Percentiles rank a stretch among this genome's conserved stretches.
Evolutionary conservation across 441 rosid genomes (phyloP).

Genomic region (Pelargonium australe): DNA sequence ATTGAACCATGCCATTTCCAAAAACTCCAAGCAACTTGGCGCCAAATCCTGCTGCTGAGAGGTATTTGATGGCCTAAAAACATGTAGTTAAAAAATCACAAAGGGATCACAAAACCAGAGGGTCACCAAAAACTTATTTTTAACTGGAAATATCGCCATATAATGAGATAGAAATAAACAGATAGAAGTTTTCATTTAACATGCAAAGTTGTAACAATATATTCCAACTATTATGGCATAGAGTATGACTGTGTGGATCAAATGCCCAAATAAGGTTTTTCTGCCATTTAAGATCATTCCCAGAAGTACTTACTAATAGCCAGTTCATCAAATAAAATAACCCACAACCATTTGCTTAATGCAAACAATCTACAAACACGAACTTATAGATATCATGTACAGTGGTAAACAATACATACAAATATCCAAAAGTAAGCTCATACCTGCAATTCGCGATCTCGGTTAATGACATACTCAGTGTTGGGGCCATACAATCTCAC

Average conservation of each 20-base stretch:
- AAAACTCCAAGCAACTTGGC: constrained; percentile 88
- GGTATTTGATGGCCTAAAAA: constrained; percentile 83
- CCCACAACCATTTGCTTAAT: neutral
- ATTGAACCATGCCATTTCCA: constrained; percentile 94
- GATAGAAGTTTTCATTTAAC: neutral
- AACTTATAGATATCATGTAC: neutral
- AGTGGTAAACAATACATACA: neutral
- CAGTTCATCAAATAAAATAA: neutral
- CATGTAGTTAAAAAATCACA: constrained; percentile 16
- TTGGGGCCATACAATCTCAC: constrained; percentile 91
- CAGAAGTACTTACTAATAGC: neutral
- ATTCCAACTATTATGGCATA: too few species aligned
- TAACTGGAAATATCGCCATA: too few species aligned
- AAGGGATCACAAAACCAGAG: constrained; percentile 6
- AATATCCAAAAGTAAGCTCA: constrained; percentile 3
- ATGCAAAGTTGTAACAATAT: too few species aligned
- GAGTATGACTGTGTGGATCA: too few species aligned
- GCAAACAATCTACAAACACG: too few species aligned
- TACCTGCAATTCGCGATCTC: constrained; percentile 74
- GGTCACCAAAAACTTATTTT: neutral
- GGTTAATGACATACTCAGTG: constrained; percentile 84
- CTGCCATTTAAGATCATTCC: neutral
- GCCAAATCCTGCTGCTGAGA: constrained; percentile 94
- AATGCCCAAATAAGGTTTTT: too few species aligned
- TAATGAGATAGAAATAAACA: neutral